Base-by-base conservation (phyloP, 805 yeast genomes). In the Metschnikowia similis region DNA sequence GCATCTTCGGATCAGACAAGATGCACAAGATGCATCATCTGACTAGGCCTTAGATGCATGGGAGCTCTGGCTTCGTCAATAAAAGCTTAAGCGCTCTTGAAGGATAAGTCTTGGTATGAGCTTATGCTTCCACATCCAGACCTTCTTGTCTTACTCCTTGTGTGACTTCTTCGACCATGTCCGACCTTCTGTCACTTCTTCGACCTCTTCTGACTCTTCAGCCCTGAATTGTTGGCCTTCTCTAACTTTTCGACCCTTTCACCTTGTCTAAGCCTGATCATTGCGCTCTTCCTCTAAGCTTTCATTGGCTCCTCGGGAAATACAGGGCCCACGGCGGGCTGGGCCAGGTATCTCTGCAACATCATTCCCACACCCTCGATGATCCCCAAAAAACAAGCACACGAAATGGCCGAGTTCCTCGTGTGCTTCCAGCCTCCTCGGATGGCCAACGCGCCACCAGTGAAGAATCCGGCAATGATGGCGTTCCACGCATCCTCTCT, bases 401-500 rank as follows among this genome's bases (percentile, higher is more conserved):
- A 94, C 30, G 96, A 87, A 60, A 94, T 90, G 60, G 98, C 98
- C 53, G 96, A 87, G 71, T 90, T 92, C 74, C 97, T 81, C 46
- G 96, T 87, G 69, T 92, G 97, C 75, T 83, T 88, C 91, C 96
- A 89, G 48, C 99, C 99, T 65, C 99, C 99, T 83, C 99, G 89
- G 59, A 94, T 83, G 54, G 98, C 99, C 60, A 94, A 77, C 21
- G 98, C 85, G 62, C 99, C 99, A 79, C 99, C 99, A 41, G 96
- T 91, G 76, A 89, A 89, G 67, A 94, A 90, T 51, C 99, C 99
- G 32, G 98, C 97, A 65, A 92, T 85, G 66, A 94, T 91, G 57
- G 97, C 97, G 68, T 94, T 94, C 88, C 96, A 88, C 6, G 98
- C 96, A 70, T 94, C 99, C 71, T 94, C 99, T 77, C 97, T 89